A percentile compares a stretch with the other conserved stretches of the same genome.
These are phyloP conservation scores for Canna indica DNA, from an alignment of 176 grass and related monocot species.

Conservation along the genomic window DNA sequence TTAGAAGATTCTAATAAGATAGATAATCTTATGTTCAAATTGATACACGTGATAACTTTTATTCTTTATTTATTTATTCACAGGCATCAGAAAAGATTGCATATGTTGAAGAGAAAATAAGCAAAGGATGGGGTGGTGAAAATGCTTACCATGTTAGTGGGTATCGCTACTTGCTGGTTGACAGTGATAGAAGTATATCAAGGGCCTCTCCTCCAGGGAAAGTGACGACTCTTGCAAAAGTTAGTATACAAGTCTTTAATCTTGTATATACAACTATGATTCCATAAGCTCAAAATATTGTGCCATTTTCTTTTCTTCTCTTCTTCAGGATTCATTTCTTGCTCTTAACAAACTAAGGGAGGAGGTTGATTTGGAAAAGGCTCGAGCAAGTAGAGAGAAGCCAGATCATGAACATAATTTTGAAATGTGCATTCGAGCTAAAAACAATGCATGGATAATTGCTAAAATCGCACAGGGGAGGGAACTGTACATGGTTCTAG, in stretches of 20 bases:
- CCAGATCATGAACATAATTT: slow-evolving; percentile 57
- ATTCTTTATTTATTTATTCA: neutral
- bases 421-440: slow-evolving; percentile 68
- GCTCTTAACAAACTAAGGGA: slow-evolving; percentile 75
- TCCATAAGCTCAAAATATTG: slow-evolving; percentile 9
- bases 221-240: slow-evolving; percentile 85
- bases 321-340: slow-evolving; percentile 64
- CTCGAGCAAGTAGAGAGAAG: slow-evolving; percentile 49
- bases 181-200: slow-evolving; percentile 63
- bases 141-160: slow-evolving; percentile 95
- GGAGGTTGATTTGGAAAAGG: slow-evolving; percentile 74
- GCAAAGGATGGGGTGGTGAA: slow-evolving; percentile 87
- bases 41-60: neutral
- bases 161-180: slow-evolving; percentile 75
- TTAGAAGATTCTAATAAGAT: neutral
- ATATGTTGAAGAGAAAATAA: slow-evolving; percentile 69
- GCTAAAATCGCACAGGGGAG: slow-evolving; percentile 65
- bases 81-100: slow-evolving; percentile 78
- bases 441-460: slow-evolving; percentile 90
- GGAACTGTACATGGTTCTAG: slow-evolving; percentile 85
- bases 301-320: neutral
- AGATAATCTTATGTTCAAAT: neutral
- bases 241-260: slow-evolving; percentile 22
- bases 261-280: neutral
- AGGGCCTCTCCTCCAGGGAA: slow-evolving; percentile 86